Evolutionary conservation across 108 stramenopile genomes (phyloP), one percentile per base, ranked within the genome.

Genomic region (Nitzschia putrida): DNA sequence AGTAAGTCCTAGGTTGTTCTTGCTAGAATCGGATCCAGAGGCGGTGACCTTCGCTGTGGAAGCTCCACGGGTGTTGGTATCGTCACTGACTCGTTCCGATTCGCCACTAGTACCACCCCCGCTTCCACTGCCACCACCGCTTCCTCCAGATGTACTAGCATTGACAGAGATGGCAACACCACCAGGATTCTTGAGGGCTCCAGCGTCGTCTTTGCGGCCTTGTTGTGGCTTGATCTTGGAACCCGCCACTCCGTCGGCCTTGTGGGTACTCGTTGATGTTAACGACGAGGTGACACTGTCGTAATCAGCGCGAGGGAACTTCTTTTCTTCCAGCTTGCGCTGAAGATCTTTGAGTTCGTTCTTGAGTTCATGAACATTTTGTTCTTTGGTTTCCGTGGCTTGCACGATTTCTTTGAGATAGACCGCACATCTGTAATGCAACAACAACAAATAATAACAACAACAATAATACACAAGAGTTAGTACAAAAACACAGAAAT

Each of bases 211-310:
- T 0, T 22, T 11, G 8, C 52, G 18, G 61, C 49, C 65, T 26
- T 39, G 54, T 29, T 73, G 29, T 3, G 29, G 45, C 64, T 66
- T 64, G 13, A 61, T 53, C 53, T 14, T 6, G 13, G 37, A 44
- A 1, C 37, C 55, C 1, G 22, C 13, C 0, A 40, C 3, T 18
- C 52, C 10, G 12, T 12, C 12, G 24, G 51, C 50, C 26, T 51
- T 43, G 22, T 39, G 49, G 13, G 66, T 61, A 25, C 53, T 22
- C 18, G 55, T 57, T 0, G 75, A 54, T 7, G 88, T 88, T 41
- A 88, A 69, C 53, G 76, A 81, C n/a, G 91, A 92, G 8, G 80
- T 79, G 23, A 82, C 83, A 72, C 89, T 90, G 54, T 88, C 86
- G 3, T 86, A 86, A 52, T 88, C 89, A 22, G 86, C 84, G 44